Percentiles rank a stretch among this genome's conserved stretches.
Evolutionary conservation across 2,329 filamentous ascomycete species (phyloP).

Genomic region (Neoascochyta sp.): DNA sequence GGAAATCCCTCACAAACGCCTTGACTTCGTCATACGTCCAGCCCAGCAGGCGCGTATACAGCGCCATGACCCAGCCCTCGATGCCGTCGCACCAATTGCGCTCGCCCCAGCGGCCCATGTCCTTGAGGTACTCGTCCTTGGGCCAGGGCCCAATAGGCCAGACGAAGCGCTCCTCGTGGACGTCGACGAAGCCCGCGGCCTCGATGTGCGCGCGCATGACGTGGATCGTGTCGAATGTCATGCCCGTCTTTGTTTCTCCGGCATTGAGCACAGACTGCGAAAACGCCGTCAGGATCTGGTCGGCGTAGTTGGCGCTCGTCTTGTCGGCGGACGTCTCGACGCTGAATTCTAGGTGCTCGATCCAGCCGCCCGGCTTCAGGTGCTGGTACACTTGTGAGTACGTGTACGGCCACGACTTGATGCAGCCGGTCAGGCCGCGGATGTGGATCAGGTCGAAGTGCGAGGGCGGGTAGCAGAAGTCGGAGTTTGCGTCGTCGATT

Average conservation of each 20-base stretch:
- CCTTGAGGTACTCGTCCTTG: slow-evolving; percentile 30
- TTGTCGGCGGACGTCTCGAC: slow-evolving; percentile 21
- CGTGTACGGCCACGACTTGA: slow-evolving; percentile 41
- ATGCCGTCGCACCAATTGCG: slow-evolving; percentile 42
- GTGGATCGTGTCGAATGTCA: slow-evolving; percentile 21
- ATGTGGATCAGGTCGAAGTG: slow-evolving; percentile 42
- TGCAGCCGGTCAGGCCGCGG: slow-evolving; percentile 41
- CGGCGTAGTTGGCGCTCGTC: slow-evolving; percentile 6
- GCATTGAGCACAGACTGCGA: slow-evolving; percentile 11
- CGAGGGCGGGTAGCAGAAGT: slow-evolving; percentile 41
- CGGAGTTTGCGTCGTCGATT: slow-evolving; percentile 42
- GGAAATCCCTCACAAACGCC: slow-evolving; percentile 33
- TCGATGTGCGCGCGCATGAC: slow-evolving; percentile 16
- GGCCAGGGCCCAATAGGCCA: slow-evolving; percentile 38
- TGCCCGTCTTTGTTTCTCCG: slow-evolving; percentile 21
- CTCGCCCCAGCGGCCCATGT: slow-evolving; percentile 37
- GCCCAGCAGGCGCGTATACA: slow-evolving; percentile 39
- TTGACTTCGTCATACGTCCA: slow-evolving; percentile 37
- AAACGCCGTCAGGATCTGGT: slow-evolving; percentile 22
- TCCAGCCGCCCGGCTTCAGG: slow-evolving; percentile 41
- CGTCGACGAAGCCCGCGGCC: slow-evolving; percentile 28
- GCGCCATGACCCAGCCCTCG: slow-evolving; percentile 42
- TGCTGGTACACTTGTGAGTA: slow-evolving; percentile 39
- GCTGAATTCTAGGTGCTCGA: slow-evolving; percentile 44
- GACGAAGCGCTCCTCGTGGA: slow-evolving; percentile 21